Evolutionary conservation across 441 rosid genomes (phyloP), one percentile per base, ranked within the genome.

Genomic region (Hura crepitans): DNA sequence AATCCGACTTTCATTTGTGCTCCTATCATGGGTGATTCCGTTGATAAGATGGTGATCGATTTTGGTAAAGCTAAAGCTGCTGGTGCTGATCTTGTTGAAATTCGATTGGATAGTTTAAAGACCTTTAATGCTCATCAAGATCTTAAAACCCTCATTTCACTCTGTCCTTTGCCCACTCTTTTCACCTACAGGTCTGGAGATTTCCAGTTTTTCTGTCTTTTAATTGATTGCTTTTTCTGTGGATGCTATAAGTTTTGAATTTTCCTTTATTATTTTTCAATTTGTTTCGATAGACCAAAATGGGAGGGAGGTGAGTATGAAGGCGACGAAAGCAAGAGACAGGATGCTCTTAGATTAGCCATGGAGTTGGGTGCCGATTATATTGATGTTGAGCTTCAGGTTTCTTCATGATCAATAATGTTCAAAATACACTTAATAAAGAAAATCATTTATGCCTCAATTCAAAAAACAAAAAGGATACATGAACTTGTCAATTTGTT

Each of bases 301-400:
- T 92, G 99, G 98, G 98, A 95, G 80, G 98, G 96, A 65, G 99
- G 99, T 68, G 84, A 80, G 31, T 95, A 92, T 74, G 96, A 79
- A 49, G 98, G 98, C 59, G 98, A 89, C 75, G 99, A 95, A 75
- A 84, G 74, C 0, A 23, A 82, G 72, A 79, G 98, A 23, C 74
- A 75, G 66, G 89, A 86, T 65, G 93, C 80, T 20, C 93, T 95
- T 72, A 82, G 79, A 42, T 73, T 90, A 74, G 99, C 98, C 59
- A 86, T 92, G 92, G 96, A 92, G 68, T 60, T 89, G 62, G 98
- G 97, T 75, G 99, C 99, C 72, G 92, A 92, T 83, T 95, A 86
- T 74, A 63, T 91, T 83, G 99, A 92, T 82, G 85, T 92, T 31
- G 98, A 95, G 74, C 93, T 92, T 84, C 83, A 92, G 97, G 99